These are phyloP conservation scores for Acarospora socialis DNA, from an alignment of 2,329 filamentous ascomycete species.

Conservation along the genomic window DNA sequence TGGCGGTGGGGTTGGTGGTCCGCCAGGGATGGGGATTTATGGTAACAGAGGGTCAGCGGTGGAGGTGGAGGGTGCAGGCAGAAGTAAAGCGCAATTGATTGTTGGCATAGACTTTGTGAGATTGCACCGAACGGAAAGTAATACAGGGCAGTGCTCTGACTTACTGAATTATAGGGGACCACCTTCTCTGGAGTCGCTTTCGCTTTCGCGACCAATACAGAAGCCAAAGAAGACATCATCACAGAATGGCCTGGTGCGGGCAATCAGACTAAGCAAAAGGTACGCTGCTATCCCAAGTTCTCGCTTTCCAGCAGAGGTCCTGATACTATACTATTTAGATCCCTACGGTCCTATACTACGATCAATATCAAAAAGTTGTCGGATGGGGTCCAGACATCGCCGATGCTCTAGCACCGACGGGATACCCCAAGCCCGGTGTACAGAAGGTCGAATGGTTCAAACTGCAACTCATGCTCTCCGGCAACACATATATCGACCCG, in stretches of 20 bases:
- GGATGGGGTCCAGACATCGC: slow-evolving; percentile 98
- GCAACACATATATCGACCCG: slow-evolving; percentile 97
- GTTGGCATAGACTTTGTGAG: slow-evolving; percentile 97
- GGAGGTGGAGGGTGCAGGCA: slow-evolving; percentile 76
- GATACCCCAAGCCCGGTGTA: slow-evolving; percentile 92
- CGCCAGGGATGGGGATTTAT: slow-evolving; percentile 16
- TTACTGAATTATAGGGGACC: slow-evolving; percentile 65
- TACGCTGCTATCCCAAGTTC: slow-evolving; percentile 26
- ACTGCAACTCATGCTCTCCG: slow-evolving; percentile 94
- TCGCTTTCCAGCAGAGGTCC: slow-evolving; percentile 2
- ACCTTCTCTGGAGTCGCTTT: slow-evolving; percentile 97
- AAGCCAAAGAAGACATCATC: slow-evolving; percentile 96
- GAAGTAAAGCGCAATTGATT: slow-evolving; percentile 92
- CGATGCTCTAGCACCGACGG: slow-evolving; percentile 87
- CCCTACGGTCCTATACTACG: slow-evolving; percentile 97
- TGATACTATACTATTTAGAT: slow-evolving; percentile 45
- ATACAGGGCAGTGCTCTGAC: too few species aligned
- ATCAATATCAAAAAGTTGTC: slow-evolving; percentile 99
- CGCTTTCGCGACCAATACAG: slow-evolving; percentile 83
- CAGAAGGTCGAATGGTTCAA: slow-evolving; percentile 99
- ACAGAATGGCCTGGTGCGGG: slow-evolving; percentile 97
- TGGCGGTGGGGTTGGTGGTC: slow-evolving; percentile 13
- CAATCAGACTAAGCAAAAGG: slow-evolving; percentile 98
- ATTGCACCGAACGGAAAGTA: slow-evolving; percentile 12
- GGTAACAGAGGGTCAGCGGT: slow-evolving; percentile 22